Percentiles rank a stretch among this genome's conserved stretches.
Evolutionary conservation across 495 filamentous ascomycete genomes (phyloP).

Genomic region (Hypomontagnella submonticulosa): DNA sequence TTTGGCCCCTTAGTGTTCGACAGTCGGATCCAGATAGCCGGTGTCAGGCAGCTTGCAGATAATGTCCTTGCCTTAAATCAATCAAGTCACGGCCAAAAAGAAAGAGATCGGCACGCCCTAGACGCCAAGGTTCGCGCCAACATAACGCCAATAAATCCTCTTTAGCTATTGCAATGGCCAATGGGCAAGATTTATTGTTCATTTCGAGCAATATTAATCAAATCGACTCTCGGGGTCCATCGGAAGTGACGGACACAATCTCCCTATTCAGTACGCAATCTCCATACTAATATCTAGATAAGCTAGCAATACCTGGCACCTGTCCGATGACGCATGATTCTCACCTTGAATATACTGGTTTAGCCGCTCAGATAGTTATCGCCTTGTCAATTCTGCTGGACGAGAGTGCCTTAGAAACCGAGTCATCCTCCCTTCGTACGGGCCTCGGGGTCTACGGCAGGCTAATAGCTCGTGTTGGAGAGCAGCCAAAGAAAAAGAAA

Average conservation of each 20-base stretch:
- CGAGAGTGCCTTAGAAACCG: too few relatives aligned
- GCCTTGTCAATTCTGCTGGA: too few relatives aligned
- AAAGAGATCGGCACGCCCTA: conserved; percentile 29
- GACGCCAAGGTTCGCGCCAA: conserved; percentile 3
- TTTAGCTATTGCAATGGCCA: conserved; percentile 3
- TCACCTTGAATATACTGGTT: too few relatives aligned
- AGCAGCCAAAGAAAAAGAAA: not conserved
- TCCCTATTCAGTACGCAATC: conserved; percentile 3
- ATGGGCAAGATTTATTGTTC: not conserved
- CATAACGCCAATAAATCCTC: conserved; percentile 13
- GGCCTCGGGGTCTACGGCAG: too few relatives aligned
- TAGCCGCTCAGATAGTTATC: too few relatives aligned
- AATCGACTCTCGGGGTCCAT: not conserved
- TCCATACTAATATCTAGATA: conserved; percentile 5
- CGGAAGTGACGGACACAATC: not conserved
- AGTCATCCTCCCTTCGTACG: too few relatives aligned
- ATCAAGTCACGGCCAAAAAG: conserved; percentile 1
- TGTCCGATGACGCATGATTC: too few relatives aligned
- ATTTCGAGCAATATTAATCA: not conserved
- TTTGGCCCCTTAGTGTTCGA: not conserved
- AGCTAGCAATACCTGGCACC: not conserved
- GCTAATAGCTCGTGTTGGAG: not conserved
- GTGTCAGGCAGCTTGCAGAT: not conserved
- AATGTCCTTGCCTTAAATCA: too few relatives aligned
- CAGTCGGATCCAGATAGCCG: not conserved